Conservation (phyloP, 1,139 yeast genomes). For the Protomyces gravidus region DNA sequence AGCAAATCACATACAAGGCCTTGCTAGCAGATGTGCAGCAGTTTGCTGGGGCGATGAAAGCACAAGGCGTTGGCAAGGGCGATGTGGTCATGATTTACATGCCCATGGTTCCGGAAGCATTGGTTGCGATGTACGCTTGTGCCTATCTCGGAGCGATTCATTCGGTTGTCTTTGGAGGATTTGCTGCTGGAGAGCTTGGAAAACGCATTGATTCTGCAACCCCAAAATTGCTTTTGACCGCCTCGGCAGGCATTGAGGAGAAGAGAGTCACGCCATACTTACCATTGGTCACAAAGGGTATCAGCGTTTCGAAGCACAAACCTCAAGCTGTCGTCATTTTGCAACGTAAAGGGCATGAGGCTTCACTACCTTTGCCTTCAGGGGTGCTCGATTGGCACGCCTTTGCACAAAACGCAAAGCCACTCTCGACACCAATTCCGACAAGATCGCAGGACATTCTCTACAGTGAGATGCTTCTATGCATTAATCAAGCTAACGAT, state of each 20-base stretch:
- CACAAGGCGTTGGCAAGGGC: conserved; percentile 18
- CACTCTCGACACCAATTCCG: conserved; percentile 11
- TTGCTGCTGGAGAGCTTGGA: conserved; percentile 19
- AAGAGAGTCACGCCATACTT: conserved; percentile 18
- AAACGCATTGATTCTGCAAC: conserved; percentile 23
- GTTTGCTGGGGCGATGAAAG: conserved; percentile 12
- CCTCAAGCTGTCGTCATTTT: conserved; percentile 6
- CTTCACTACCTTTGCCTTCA: not conserved
- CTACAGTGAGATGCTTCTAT: not conserved
- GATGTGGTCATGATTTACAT: conserved; percentile 27
- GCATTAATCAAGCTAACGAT: not conserved
- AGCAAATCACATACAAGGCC: conserved; percentile 12
- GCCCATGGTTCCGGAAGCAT: conserved; percentile 27
- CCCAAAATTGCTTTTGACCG: conserved; percentile 16
- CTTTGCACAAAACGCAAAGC: not conserved
- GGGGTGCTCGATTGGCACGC: conserved; percentile 11
- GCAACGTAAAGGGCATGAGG: conserved; percentile 8
- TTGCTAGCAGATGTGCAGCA: conserved; percentile 5
- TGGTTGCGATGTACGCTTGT: conserved; percentile 23
- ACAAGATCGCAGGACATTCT: conserved; percentile 8
- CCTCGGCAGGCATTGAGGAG: conserved; percentile 22
- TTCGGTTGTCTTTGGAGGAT: conserved; percentile 24
- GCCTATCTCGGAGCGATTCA: conserved; percentile 21
- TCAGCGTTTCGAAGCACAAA: conserved; percentile 3
- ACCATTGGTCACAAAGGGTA: conserved; percentile 17